Evolutionary conservation across 306 rosid species (phyloP).

Genomic region (Gastrolobium villosum): DNA sequence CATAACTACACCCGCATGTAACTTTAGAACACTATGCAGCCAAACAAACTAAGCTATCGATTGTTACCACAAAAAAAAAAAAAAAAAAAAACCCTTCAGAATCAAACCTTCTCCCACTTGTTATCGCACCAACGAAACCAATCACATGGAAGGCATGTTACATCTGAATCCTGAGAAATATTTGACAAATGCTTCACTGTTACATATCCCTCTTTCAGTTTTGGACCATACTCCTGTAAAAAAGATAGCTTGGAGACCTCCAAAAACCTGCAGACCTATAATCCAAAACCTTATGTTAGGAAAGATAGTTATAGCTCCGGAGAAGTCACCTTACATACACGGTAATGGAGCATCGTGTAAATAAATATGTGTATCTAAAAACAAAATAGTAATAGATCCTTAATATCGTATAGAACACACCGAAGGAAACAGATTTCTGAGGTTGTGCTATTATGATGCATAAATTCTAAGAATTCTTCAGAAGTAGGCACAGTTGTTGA

Average conservation of each 20-base stretch:
- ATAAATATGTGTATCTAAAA: constrained; percentile 17
- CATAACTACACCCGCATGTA: constrained; percentile 16
- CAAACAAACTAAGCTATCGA: constrained; percentile 39
- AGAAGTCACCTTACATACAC: constrained; percentile 12
- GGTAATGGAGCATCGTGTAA: constrained; percentile 41
- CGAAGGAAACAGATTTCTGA: constrained; percentile 7
- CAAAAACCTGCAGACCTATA: constrained; percentile 95
- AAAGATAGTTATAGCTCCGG: constrained; percentile 27
- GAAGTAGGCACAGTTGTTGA: constrained; percentile 28
- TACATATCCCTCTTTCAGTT: constrained; percentile 90
- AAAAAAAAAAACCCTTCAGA: neutral
- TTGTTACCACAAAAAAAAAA: constrained; percentile 4
- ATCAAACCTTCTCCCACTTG: constrained; percentile 88
- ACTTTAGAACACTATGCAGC: constrained; percentile 25
- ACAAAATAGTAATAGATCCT: neutral
- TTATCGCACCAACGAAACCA: constrained; percentile 80
- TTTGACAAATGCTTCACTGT: constrained; percentile 86
- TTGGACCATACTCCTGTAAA: constrained; percentile 94
- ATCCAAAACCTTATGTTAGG: constrained; percentile 37
- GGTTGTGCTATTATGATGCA: constrained; percentile 28
- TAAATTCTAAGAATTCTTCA: constrained; percentile 8
- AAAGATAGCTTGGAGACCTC: constrained; percentile 96
- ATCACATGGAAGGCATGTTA: constrained; percentile 74
- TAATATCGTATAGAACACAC: neutral
- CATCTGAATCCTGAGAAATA: constrained; percentile 62